Evolutionary conservation across 2,329 filamentous ascomycete species (phyloP).

Genomic region (Diaporthe caulivora): DNA sequence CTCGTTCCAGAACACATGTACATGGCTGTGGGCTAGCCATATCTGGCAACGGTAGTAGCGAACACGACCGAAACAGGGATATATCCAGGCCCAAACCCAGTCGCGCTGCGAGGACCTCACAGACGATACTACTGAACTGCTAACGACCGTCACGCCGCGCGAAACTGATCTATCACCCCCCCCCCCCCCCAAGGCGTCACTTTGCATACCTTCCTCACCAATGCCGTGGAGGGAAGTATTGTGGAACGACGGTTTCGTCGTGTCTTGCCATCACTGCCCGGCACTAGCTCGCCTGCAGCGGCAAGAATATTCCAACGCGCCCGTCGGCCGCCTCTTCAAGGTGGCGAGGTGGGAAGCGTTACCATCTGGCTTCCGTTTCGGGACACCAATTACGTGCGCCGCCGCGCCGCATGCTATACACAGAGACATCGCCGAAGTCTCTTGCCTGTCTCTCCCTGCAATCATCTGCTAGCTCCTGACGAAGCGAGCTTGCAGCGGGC

Average conservation of each 20-base stretch:
- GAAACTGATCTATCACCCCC: conserved; percentile 14
- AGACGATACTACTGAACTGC: background rate
- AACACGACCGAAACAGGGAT: background rate
- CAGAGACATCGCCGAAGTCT: background rate
- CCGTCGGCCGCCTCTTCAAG: background rate
- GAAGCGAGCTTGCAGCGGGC: background rate
- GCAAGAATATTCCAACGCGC: background rate
- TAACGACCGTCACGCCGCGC: background rate
- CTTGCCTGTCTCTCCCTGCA: background rate
- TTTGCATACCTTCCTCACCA: background rate
- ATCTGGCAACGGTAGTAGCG: background rate
- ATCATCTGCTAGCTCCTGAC: background rate
- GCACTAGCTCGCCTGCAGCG: background rate
- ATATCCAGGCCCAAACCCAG: background rate
- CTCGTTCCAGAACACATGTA: conserved; percentile 2
- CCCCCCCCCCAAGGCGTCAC: background rate
- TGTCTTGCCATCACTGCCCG: background rate
- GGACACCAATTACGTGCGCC: background rate
- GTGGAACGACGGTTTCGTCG: background rate
- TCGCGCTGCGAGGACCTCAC: background rate
- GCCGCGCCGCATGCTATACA: background rate
- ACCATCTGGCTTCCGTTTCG: background rate
- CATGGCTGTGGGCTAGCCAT: background rate
- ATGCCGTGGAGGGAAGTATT: background rate
- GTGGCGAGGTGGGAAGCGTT: background rate